Base-by-base conservation (phyloP, 176 grass and related monocot genomes). In the Cenchrus fungigraminus region DNA sequence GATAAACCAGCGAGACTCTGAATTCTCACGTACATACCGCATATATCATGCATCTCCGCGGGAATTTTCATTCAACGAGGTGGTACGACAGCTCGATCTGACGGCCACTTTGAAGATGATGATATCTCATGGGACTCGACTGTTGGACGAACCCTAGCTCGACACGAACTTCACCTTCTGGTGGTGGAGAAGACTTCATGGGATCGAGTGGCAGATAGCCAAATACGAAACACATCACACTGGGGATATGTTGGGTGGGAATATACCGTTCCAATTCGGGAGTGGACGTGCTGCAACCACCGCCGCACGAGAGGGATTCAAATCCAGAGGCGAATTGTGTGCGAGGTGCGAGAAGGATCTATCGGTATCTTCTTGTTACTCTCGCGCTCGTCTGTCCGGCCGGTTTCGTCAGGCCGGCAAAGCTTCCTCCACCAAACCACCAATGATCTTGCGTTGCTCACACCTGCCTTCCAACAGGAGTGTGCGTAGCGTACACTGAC, bases 301-400 rank as follows among this genome's bases (percentile, higher is more conserved):
- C 19, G 4, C 28, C 19, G 4, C 28, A 60, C 60, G 4, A 25
- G n/a, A 6, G 9, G 46, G 49, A 25, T 74, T 81, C 49, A 3
- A 8, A 50, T 50, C 12, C 53, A 77, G 55, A 64, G 13, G 55
- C 20, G 12, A 69, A 52, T 20, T 67, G 17, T 29, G 47, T 60
- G 22, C 31, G 53, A 15, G 16, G 61, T 34, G 20, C 25, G 25
- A 25, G 3, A 6, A 57, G 49, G 65, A 52, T 71, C 43, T 51
- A 10, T 45, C 11, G 14, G 71, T 51, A 72, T 69, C 49, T 79
- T 4, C 9, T 56, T 22, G 65, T 81, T 71, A 25, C 45, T 11
- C 46, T 82, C 78, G 45, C 29, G 6, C 88, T 9, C 49, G 6
- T 85, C 77, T 32, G 69, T 85, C 87, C 22, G 6, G 54, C 62